A percentile compares a stretch with the other conserved stretches of the same genome.
phyloP scores from a whole-genome alignment of 768 basidiomycete species.

The Rhodocollybia butyracea region DNA sequence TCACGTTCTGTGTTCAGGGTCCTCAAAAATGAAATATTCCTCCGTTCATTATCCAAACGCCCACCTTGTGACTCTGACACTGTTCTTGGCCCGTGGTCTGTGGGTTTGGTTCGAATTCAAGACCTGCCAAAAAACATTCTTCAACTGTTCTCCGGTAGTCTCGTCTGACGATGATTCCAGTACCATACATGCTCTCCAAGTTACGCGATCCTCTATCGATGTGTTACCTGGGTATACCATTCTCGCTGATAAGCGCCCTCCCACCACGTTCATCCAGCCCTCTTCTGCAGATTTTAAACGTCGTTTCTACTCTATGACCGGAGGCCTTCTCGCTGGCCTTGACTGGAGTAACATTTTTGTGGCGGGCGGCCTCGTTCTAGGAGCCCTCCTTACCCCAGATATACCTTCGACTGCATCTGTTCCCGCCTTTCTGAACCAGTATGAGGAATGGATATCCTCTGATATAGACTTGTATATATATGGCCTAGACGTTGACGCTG shows the following conservation, averaged over 20 bases:
- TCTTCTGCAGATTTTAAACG: slow-evolving; percentile 8
- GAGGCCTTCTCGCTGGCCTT: slow-evolving; percentile 10
- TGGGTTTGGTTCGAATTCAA: slow-evolving; percentile 9
- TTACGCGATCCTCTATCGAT: neutral
- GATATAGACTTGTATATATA: slow-evolving; percentile 16
- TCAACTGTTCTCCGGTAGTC: neutral
- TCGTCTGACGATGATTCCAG: neutral
- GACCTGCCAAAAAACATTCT: slow-evolving; percentile 5
- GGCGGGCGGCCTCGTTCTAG: slow-evolving; percentile 14
- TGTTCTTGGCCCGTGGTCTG: slow-evolving; percentile 5
- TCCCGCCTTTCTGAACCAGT: neutral
- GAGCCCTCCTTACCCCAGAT: slow-evolving; percentile 12
- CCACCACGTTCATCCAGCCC: slow-evolving; percentile 9
- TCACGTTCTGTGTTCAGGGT: slow-evolving; percentile 10
- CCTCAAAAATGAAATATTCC: slow-evolving; percentile 12
- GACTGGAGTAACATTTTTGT: slow-evolving; percentile 15
- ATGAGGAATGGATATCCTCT: slow-evolving; percentile 11
- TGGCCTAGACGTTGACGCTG: slow-evolving; percentile 10
- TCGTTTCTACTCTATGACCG: slow-evolving; percentile 12
- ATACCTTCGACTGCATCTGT: neutral
- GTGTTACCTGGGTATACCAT: slow-evolving; percentile 12
- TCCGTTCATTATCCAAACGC: slow-evolving; percentile 12
- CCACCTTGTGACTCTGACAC: neutral
- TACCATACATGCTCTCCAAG: slow-evolving; percentile 2
- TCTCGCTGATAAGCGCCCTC: slow-evolving; percentile 6